Conservation (phyloP, 163 green algal species). For the Coccomyxa subellipsoidea region DNA sequence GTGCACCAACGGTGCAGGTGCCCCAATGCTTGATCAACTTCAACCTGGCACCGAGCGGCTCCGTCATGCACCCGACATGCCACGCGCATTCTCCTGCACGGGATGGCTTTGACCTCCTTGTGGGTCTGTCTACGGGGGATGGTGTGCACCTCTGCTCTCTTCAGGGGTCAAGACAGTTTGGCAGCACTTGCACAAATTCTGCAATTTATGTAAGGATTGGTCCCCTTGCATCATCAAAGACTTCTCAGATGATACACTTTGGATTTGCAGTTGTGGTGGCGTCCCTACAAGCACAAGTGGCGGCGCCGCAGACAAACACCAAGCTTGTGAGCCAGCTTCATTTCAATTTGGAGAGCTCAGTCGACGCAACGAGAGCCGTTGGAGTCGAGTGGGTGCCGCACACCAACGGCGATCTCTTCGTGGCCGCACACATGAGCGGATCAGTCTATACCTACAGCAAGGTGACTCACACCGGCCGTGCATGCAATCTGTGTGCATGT, state of each 20-base stretch:
- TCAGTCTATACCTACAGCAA: constrained; percentile 41
- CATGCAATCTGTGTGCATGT: background rate
- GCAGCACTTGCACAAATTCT: too few species aligned
- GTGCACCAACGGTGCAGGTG: constrained; percentile 9
- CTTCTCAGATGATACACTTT: background rate
- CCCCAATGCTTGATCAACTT: constrained; percentile 14
- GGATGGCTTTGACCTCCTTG: constrained; percentile 42
- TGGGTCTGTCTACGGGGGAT: constrained; percentile 40
- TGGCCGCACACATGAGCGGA: constrained; percentile 37
- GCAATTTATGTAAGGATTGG: too few species aligned
- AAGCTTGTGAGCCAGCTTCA: constrained; percentile 5
- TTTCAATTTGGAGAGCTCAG: constrained; percentile 24
- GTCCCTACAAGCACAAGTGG: background rate
- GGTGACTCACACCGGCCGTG: background rate
- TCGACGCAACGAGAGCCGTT: constrained; percentile 20
- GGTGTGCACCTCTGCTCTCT: constrained; percentile 16
- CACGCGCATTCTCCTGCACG: background rate
- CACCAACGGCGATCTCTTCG: constrained; percentile 27
- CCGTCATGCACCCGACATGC: constrained; percentile 16
- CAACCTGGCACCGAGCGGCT: background rate
- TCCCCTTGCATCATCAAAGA: too few species aligned
- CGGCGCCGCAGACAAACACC: background rate
- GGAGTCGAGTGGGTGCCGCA: constrained; percentile 38
- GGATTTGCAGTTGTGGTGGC: constrained; percentile 15
- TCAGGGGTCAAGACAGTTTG: too few species aligned